A percentile compares a stretch with the other conserved stretches of the same genome.
Conservation (phyloP, 176 grass and related monocot species). For the Dactylis glomerata region DNA sequence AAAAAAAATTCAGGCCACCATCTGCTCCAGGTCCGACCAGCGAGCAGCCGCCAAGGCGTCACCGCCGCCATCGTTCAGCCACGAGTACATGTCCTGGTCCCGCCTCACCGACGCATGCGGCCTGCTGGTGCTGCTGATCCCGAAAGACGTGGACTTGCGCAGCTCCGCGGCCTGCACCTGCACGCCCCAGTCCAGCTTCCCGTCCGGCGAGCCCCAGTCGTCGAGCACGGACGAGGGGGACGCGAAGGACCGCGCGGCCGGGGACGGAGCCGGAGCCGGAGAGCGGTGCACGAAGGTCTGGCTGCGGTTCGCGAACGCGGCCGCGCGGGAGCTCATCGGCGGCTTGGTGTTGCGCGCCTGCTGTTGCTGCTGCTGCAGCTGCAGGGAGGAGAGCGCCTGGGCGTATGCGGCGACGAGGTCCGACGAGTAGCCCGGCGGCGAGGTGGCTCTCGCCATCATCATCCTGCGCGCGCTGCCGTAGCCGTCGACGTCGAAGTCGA, state of each 20-base stretch:
- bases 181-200: slow-evolving; percentile 69
- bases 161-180: slow-evolving; percentile 69
- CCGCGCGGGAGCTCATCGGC: slow-evolving; percentile 39
- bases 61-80: slow-evolving; percentile 41
- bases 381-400: slow-evolving; percentile 19
- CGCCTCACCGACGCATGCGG: neutral
- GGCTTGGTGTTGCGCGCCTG: neutral
- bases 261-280: neutral
- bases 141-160: slow-evolving; percentile 62
- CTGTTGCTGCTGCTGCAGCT: neutral
- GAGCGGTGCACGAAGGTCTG: slow-evolving; percentile 65
- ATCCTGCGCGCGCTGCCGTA: slow-evolving; percentile 45
- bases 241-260: neutral
- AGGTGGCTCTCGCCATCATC: neutral
- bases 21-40: slow-evolving; percentile 56
- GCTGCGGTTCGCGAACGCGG: slow-evolving; percentile 45
- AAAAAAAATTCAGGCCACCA: slow-evolving; percentile 33
- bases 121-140: slow-evolving; percentile 12
- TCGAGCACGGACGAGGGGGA: slow-evolving; percentile 28
- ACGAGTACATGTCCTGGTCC: slow-evolving; percentile 22
- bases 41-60: slow-evolving; percentile 30
- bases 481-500: slow-evolving; percentile 49
- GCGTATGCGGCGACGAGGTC: slow-evolving; percentile 24
- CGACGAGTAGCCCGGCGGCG: slow-evolving; percentile 1
- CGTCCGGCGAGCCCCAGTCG: slow-evolving; percentile 59